Conservation (phyloP, 2,329 filamentous ascomycete genomes). For the Aschersonia sp. region DNA sequence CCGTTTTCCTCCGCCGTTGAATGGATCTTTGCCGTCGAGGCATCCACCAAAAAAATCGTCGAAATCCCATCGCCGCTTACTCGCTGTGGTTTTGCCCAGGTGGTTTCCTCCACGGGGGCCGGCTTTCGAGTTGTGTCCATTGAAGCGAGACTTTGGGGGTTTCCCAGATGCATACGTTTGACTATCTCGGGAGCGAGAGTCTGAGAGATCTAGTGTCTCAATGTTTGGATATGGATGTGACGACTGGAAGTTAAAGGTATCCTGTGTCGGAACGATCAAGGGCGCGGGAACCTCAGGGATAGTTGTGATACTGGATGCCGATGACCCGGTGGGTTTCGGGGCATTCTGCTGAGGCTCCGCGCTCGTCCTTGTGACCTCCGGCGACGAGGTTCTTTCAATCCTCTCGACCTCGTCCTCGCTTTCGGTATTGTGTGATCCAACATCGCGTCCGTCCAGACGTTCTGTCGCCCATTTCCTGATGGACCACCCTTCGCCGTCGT, state of each 20-base stretch:
- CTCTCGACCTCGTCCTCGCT: constrained; percentile 59
- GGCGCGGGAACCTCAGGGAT: constrained; percentile 17
- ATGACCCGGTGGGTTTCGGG: constrained; percentile 12
- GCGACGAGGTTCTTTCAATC: constrained; percentile 42
- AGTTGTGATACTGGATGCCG: constrained; percentile 10
- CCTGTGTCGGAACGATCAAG: constrained; percentile 38
- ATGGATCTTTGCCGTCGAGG: constrained; percentile 46
- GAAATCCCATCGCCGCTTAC: constrained; percentile 60
- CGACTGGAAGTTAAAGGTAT: constrained; percentile 57
- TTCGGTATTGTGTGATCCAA: constrained; percentile 37
- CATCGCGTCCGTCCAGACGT: constrained; percentile 48
- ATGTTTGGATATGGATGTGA: constrained; percentile 45
- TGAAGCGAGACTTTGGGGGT: constrained; percentile 15
- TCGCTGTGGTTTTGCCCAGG: constrained; percentile 49
- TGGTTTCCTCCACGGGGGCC: constrained; percentile 19
- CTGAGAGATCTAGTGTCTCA: constrained; percentile 44
- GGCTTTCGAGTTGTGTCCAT: constrained; percentile 10
- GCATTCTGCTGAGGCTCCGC: constrained; percentile 20
- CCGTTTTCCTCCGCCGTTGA: constrained; percentile 34
- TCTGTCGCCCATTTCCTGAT: constrained; percentile 54
- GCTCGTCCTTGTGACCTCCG: constrained; percentile 36
- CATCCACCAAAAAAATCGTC: constrained; percentile 63
- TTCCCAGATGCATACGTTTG: constrained; percentile 12
- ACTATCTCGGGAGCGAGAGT: constrained; percentile 28
- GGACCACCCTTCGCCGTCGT: constrained; percentile 60